Evolutionary conservation across 2,329 filamentous ascomycete species (phyloP), one percentile per base, ranked within the genome.

Genomic region (Arthrobotrys entomopaga): DNA sequence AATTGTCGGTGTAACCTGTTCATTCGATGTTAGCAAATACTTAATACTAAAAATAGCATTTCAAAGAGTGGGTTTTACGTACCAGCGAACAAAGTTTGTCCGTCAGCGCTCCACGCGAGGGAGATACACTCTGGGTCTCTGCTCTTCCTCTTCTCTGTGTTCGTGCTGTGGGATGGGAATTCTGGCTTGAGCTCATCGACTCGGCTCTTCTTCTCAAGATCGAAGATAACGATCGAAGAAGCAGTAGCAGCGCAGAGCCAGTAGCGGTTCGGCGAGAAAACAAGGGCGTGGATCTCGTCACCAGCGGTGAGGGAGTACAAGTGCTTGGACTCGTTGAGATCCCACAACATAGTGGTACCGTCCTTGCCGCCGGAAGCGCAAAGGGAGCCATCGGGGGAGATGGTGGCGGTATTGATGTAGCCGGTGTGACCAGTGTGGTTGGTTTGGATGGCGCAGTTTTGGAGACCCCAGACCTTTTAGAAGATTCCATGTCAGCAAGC

Each of bases 171-270:
- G 83, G 93, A 88, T 82, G 93, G 87, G 87, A 95, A 96, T 85
- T 99, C 95, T 80, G 94, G 94, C 91, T 96, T 97, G 85, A 99
- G 90, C 90, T 98, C 95, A 82, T 98, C 94, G 83, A 98, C 94
- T 91, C 97, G 98, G 91, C 90, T 96, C 93, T 99, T 99, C 93
- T 99, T 99, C 92, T 99, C 95, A 80, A 99, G 90, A 83, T 99
- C 95, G 87, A 99, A 99, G 89, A 99, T 98, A 89, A 97, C 97
- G 89, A 99, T 98, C 89, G 89, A 93, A 86, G 89, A 92, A 83
- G 92, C 88, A 78, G 95, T 99, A 83, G 95, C 95, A 83, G 95
- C 95, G 89, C 95, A 99, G 81, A 99, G 90, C 95, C 95, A 99
- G 92, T 99, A 99, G 85, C 95, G 91, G 92, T 99, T 99, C 83